phyloP scores from a whole-genome alignment of 208 protist genomes.

The Phytomonas serpens region DNA sequence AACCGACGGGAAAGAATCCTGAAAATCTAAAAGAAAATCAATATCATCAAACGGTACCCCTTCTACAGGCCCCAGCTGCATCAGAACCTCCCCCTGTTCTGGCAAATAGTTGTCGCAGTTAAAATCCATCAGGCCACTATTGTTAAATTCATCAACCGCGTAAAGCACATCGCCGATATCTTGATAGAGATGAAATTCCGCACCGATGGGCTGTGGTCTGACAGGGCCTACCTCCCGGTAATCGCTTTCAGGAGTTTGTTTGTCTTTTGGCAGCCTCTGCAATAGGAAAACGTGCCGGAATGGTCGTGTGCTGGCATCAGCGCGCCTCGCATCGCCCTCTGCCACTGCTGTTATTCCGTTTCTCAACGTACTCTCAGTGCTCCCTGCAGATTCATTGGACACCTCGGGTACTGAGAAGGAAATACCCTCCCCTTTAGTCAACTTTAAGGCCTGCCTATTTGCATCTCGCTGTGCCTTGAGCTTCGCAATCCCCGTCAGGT shows the following conservation, averaged over 20 bases:
- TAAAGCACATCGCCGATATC: conserved; percentile 64
- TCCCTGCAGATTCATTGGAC: neutral
- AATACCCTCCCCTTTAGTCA: conserved; percentile 30
- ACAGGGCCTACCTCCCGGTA: conserved; percentile 28
- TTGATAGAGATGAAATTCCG: conserved; percentile 53
- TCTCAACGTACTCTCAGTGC: neutral
- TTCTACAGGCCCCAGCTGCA: conserved; percentile 65
- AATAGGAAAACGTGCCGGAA: conserved; percentile 47
- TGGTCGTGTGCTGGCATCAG: neutral
- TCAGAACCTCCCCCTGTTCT: conserved; percentile 68
- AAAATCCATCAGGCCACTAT: conserved; percentile 35
- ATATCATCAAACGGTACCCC: conserved; percentile 63
- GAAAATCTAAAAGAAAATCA: conserved; percentile 34
- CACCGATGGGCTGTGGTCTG: conserved; percentile 35
- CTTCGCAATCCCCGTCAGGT: conserved; percentile 23
- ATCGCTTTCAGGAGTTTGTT: conserved; percentile 31
- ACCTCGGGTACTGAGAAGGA: conserved; percentile 32
- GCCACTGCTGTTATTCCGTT: neutral
- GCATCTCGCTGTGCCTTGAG: conserved; percentile 29
- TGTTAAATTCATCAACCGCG: conserved; percentile 32
- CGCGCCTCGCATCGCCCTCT: neutral
- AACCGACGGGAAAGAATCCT: conserved; percentile 10
- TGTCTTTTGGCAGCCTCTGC: conserved; percentile 34
- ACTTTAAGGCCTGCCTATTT: conserved; percentile 21
- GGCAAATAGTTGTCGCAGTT: conserved; percentile 57